phyloP scores from a whole-genome alignment of 352 stramenopile species.

The Phytophthora tentaculata region DNA sequence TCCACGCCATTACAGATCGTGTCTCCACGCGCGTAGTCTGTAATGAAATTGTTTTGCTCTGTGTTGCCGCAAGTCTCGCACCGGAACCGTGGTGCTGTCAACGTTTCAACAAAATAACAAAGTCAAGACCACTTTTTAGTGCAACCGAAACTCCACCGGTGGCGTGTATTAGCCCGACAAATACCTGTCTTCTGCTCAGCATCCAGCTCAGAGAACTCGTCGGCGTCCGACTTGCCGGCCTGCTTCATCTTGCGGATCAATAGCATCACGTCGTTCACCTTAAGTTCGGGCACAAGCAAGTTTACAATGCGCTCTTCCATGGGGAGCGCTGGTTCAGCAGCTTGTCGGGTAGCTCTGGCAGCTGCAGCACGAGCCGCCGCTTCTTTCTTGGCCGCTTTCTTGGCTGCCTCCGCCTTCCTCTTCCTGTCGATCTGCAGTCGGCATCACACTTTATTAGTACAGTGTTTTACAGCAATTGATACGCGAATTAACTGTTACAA shows the following conservation, averaged over 20 bases:
- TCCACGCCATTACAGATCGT: slow-evolving; percentile 90
- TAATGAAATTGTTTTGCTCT: slow-evolving; percentile 92
- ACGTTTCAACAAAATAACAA: background rate
- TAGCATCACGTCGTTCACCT: slow-evolving; percentile 89
- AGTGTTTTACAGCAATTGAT: background rate
- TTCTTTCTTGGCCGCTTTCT: slow-evolving; percentile 56
- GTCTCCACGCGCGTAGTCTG: slow-evolving; percentile 87
- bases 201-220: slow-evolving; percentile 89
- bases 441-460: slow-evolving; percentile 8
- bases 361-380: slow-evolving; percentile 30
- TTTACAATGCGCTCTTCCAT: slow-evolving; percentile 92
- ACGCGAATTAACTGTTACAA: background rate
- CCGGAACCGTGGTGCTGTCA: slow-evolving; percentile 73
- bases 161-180: slow-evolving; percentile 9
- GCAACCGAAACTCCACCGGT: background rate
- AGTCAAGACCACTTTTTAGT: slow-evolving; percentile 1
- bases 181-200: slow-evolving; percentile 86
- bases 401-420: slow-evolving; percentile 51
- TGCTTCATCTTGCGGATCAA: slow-evolving; percentile 92
- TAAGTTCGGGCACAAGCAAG: slow-evolving; percentile 83
- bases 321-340: slow-evolving; percentile 63
- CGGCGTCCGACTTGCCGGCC: slow-evolving; percentile 86
- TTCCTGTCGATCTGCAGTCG: slow-evolving; percentile 48
- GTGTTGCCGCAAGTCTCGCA: slow-evolving; percentile 90
- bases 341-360: slow-evolving; percentile 45